These are phyloP conservation scores for Penicillium malachiteum DNA, from an alignment of 495 filamentous ascomycete species.

Conservation along the genomic window DNA sequence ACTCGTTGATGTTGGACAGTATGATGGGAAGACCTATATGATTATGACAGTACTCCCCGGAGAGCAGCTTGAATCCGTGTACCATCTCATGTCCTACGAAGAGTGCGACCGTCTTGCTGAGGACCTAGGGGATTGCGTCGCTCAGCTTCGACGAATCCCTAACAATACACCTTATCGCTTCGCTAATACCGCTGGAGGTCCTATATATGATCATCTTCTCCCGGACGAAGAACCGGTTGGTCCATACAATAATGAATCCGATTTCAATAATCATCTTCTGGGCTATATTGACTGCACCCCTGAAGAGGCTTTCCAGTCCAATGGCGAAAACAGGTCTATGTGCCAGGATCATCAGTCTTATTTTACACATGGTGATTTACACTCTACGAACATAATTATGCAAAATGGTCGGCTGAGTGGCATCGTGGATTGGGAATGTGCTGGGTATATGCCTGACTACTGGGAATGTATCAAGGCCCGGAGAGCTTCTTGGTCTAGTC, in stretches of 20 bases:
- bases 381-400: constrained; percentile 27
- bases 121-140: constrained; percentile 10
- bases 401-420: constrained; percentile 20
- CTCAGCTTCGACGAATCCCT: constrained; percentile 21
- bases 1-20: constrained; percentile 7
- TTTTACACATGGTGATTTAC: constrained; percentile 31
- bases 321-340: neutral
- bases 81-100: constrained; percentile 18
- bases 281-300: neutral
- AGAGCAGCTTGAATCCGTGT: neutral
- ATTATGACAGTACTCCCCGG: constrained; percentile 20
- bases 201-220: constrained; percentile 20
- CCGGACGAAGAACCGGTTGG: constrained; percentile 1
- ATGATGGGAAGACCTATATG: constrained; percentile 6
- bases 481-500: neutral
- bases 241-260: neutral
- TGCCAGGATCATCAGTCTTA: constrained; percentile 12
- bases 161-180: constrained; percentile 20
- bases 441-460: constrained; percentile 33
- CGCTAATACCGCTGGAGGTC: constrained; percentile 15
- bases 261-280: neutral
- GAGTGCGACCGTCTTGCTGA: constrained; percentile 19
- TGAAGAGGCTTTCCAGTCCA: neutral
- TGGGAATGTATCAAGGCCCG: constrained; percentile 26
- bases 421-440: constrained; percentile 35